Base-by-base conservation (phyloP, 768 basidiomycete genomes). In the Collybia mongolica region DNA sequence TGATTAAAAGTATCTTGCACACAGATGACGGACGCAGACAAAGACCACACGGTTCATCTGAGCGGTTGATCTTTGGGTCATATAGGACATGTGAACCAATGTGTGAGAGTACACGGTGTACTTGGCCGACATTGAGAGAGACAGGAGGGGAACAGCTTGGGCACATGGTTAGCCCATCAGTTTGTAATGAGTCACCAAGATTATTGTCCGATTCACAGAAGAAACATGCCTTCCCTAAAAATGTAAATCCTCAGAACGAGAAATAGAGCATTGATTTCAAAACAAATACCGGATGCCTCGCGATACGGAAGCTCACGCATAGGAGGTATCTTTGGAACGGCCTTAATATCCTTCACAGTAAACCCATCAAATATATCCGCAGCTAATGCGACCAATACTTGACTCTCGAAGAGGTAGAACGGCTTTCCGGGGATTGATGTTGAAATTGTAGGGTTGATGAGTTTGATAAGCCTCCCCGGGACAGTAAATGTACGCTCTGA, bases 71-170 rank as follows among this genome's bases (percentile, higher is more conserved):
- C 6, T 17, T 32, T 0, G 55, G 29, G 41, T 66, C 64, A 44
- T 57, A 28, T 12, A 65, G 62, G 23, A 67, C 60, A 51, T 68
- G 66, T 3, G 60, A 46, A 3, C 56, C 64, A 2, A 61, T 58
- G 37, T 69, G 68, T 12, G 64, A 55, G 2, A 69, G 53, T 0
- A 68, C 48, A 1, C 52, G 52, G 18, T 56, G 63, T 24, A 47
- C 54, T 42, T 60, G 51, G 2, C 46, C 29, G 15, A 52, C 44
- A 39, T 59, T 51, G 6, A 58, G 54, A 18, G 41, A 24, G 2
- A 58, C 6, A 3, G 53, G 18, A 2, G 55, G 53, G 7, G 46
- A 28, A 51, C 57, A 57, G 5, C 15, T 26, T 1, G 48, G 46
- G 12, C 43, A 44, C 32, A 28, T 42, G 11, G 18, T 26, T 7